A percentile compares a stretch with the other conserved stretches of the same genome.
These are phyloP conservation scores for Euryodendron excelsum DNA, from an alignment of 148 eudicot species.

Conservation along the genomic window DNA sequence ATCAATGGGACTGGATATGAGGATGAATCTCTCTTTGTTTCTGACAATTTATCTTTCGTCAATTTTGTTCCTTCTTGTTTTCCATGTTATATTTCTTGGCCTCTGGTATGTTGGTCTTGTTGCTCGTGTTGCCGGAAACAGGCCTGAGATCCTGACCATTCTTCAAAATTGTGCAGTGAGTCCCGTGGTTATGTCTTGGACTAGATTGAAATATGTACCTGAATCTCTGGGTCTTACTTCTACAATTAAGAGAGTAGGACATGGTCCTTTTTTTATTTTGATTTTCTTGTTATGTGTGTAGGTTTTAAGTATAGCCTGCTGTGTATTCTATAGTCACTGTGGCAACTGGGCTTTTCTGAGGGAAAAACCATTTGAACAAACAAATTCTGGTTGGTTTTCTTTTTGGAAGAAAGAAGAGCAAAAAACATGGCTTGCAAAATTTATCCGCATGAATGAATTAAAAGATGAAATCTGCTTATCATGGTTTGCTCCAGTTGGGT, in stretches of 20 bases:
- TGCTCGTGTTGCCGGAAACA: constrained; percentile 89
- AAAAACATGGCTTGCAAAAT: constrained; percentile 77
- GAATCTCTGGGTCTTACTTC: not conserved
- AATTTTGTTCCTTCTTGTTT: constrained; percentile 82
- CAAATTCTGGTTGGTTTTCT: constrained; percentile 65
- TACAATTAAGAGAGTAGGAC: not conserved
- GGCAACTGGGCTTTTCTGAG: constrained; percentile 84
- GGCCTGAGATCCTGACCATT: constrained; percentile 81
- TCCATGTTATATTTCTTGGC: constrained; percentile 81
- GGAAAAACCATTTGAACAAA: constrained; percentile 52
- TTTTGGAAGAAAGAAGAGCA: constrained; percentile 85
- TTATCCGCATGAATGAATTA: constrained; percentile 77
- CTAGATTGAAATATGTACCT: not conserved
- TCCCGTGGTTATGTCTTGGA: constrained; percentile 7
- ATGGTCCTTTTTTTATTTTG: constrained; percentile 1
- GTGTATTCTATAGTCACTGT: constrained; percentile 98
- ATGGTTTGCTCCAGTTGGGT: constrained; percentile 99
- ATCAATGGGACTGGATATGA: constrained; percentile 98
- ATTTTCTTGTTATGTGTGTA: constrained; percentile 30
- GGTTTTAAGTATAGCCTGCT: constrained; percentile 96
- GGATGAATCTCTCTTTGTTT: constrained; percentile 96
- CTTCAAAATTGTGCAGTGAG: constrained; percentile 97
- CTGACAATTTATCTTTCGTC: constrained; percentile 84
- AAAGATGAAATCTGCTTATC: constrained; percentile 91
- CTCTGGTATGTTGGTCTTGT: constrained; percentile 99